These are phyloP conservation scores for Phytophthora uliginosa DNA, from an alignment of 352 stramenopile genomes.

Conservation along the genomic window DNA sequence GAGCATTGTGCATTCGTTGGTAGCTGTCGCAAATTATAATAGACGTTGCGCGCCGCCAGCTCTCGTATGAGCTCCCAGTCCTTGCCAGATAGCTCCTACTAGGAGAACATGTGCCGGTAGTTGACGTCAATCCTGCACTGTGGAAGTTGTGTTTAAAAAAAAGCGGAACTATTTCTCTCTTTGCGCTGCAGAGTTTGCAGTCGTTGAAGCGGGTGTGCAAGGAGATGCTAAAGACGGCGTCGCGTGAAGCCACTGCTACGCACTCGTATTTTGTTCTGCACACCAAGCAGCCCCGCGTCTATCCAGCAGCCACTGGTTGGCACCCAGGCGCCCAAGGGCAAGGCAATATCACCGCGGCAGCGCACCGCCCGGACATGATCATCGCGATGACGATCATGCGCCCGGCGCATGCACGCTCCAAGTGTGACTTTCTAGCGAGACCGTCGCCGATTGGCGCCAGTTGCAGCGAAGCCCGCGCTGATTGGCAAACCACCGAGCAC, in stretches of 20 bases:
- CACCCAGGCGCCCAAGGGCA: not conserved
- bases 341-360: not conserved
- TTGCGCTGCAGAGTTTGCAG: too few relatives aligned
- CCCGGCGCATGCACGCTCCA: not conserved
- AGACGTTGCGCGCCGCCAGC: not conserved
- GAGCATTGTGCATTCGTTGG: not conserved
- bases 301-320: not conserved
- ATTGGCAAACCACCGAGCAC: not conserved
- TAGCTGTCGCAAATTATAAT: conserved; percentile 2
- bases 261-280: not conserved
- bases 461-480: too few relatives aligned
- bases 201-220: too few relatives aligned
- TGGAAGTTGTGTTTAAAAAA: too few relatives aligned
- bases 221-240: too few relatives aligned
- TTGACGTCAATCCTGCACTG: too few relatives aligned
- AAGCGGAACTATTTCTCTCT: too few relatives aligned
- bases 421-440: not conserved
- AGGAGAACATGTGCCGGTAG: not conserved
- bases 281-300: not conserved
- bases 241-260: too few relatives aligned
- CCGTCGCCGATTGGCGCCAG: conserved; percentile 7
- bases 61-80: not conserved
- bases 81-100: not conserved
- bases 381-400: conserved; percentile 22
- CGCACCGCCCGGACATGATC: not conserved